A percentile compares a stretch with the other conserved stretches of the same genome.
Evolutionary conservation across 352 stramenopile genomes (phyloP).

Genomic region (Phytophthora ohioensis): DNA sequence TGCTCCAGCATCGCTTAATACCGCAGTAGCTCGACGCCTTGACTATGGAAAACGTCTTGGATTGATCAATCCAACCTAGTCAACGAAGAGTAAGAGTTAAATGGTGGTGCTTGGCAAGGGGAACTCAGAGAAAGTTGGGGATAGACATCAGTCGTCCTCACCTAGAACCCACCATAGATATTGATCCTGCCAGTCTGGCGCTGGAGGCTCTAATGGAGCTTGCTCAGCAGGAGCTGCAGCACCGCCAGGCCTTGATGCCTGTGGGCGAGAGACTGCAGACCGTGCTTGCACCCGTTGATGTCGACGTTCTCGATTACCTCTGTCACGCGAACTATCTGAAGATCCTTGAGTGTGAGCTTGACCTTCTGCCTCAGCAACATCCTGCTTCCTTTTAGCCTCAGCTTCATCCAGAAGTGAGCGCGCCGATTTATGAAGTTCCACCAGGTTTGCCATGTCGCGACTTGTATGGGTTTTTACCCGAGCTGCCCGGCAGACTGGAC

Average conservation of each 20-base stretch:
- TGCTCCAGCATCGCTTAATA: not conserved
- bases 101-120: too few relatives aligned
- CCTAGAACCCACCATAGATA: constrained; percentile 5
- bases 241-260: not conserved
- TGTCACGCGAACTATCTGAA: not conserved
- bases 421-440: constrained; percentile 17
- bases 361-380: not conserved
- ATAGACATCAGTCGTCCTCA: not conserved
- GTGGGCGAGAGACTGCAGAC: not conserved
- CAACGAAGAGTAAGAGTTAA: too few relatives aligned
- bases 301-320: not conserved
- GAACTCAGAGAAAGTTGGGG: too few relatives aligned
- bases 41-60: not conserved
- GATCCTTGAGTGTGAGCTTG: not conserved
- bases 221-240: not conserved
- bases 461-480: constrained; percentile 7
- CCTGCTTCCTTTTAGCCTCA: not conserved
- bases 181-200: not conserved
- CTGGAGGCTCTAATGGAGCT: not conserved
- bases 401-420: constrained; percentile 7
- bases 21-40: not conserved
- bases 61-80: not conserved
- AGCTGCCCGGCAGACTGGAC: constrained; percentile 14
- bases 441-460: constrained; percentile 17
- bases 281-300: not conserved